A percentile compares a stretch with the other conserved stretches of the same genome.
Evolutionary conservation across 1,284 basidiomycete species (phyloP).

Genomic region (Pseudozyma pruni): DNA sequence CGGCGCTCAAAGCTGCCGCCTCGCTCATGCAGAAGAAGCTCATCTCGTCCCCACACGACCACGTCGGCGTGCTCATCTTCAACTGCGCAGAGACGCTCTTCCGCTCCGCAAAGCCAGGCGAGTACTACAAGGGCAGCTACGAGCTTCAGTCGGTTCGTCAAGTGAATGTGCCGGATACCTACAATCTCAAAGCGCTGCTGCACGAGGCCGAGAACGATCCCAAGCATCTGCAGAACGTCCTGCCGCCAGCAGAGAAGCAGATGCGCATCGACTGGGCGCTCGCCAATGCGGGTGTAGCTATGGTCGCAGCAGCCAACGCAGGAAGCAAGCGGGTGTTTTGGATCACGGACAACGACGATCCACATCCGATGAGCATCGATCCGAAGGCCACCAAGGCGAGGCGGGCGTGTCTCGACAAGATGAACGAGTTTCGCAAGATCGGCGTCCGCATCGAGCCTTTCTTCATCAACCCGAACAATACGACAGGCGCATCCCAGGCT

Average conservation of each 20-base stretch:
- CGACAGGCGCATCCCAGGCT: slow-evolving; percentile 64
- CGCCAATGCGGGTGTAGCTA: slow-evolving; percentile 67
- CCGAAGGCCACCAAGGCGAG: slow-evolving; percentile 69
- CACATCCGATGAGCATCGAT: slow-evolving; percentile 62
- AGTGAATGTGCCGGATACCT: slow-evolving; percentile 77
- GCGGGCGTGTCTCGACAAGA: slow-evolving; percentile 47
- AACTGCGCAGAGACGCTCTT: slow-evolving; percentile 77
- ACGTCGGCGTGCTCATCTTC: slow-evolving; percentile 87
- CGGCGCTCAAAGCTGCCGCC: slow-evolving; percentile 82
- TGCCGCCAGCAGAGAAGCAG: slow-evolving; percentile 69
- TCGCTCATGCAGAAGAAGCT: slow-evolving; percentile 89
- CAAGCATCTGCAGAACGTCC: slow-evolving; percentile 46
- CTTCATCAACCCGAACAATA: slow-evolving; percentile 81
- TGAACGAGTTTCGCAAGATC: slow-evolving; percentile 78
- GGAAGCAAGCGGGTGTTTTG: slow-evolving; percentile 90
- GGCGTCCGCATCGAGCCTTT: slow-evolving; percentile 89
- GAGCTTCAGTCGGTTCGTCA: slow-evolving; percentile 80
- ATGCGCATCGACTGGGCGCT: slow-evolving; percentile 76
- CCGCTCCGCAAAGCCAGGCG: slow-evolving; percentile 65
- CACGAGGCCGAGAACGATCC: slow-evolving; percentile 70
- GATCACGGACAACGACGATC: slow-evolving; percentile 88
- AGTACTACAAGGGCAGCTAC: slow-evolving; percentile 76
- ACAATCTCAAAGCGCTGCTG: slow-evolving; percentile 70
- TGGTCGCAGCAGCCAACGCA: slow-evolving; percentile 78
- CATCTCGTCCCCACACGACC: slow-evolving; percentile 84